Evolutionary conservation across 2,329 filamentous ascomycete species (phyloP).

Genomic region (Talaromyces islandicus): DNA sequence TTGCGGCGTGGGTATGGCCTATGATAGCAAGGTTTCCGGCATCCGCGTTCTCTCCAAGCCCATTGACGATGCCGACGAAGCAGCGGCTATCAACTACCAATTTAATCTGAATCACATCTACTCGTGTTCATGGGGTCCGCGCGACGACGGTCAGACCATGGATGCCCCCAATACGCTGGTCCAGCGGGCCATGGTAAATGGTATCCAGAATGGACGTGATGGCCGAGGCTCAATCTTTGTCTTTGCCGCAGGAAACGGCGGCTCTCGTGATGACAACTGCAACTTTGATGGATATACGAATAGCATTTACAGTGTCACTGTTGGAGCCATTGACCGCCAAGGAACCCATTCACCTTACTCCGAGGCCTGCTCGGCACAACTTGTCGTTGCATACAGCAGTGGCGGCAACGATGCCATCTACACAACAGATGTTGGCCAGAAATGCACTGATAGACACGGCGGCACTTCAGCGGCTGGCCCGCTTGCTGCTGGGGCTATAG

Average conservation of each 20-base stretch:
- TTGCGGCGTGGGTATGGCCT: slow-evolving; percentile 93
- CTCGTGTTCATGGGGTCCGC: slow-evolving; percentile 97
- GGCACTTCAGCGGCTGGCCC: slow-evolving; percentile 95
- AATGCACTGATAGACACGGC: slow-evolving; percentile 76
- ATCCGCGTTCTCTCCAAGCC: slow-evolving; percentile 87
- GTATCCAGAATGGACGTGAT: slow-evolving; percentile 76
- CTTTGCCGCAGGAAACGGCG: slow-evolving; percentile 94
- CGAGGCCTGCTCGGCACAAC: slow-evolving; percentile 88
- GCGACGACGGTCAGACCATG: slow-evolving; percentile 90
- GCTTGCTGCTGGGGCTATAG: slow-evolving; percentile 85
- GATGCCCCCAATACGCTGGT: slow-evolving; percentile 88
- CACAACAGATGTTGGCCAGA: slow-evolving; percentile 90
- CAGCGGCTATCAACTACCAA: slow-evolving; percentile 84
- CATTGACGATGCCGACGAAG: slow-evolving; percentile 89
- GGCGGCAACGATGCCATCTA: slow-evolving; percentile 85
- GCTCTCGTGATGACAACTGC: slow-evolving; percentile 82
- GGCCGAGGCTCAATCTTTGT: slow-evolving; percentile 90
- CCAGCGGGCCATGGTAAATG: slow-evolving; percentile 82
- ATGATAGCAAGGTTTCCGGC: slow-evolving; percentile 82
- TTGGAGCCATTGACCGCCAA: slow-evolving; percentile 83
- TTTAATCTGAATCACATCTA: slow-evolving; percentile 93
- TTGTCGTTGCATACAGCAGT: slow-evolving; percentile 95
- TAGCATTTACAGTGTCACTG: slow-evolving; percentile 97
- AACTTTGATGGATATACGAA: slow-evolving; percentile 99
- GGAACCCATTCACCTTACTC: slow-evolving; percentile 94